These are phyloP conservation scores for Fusarium cyanostomum DNA, from an alignment of 2,329 filamentous ascomycete genomes.

Conservation along the genomic window DNA sequence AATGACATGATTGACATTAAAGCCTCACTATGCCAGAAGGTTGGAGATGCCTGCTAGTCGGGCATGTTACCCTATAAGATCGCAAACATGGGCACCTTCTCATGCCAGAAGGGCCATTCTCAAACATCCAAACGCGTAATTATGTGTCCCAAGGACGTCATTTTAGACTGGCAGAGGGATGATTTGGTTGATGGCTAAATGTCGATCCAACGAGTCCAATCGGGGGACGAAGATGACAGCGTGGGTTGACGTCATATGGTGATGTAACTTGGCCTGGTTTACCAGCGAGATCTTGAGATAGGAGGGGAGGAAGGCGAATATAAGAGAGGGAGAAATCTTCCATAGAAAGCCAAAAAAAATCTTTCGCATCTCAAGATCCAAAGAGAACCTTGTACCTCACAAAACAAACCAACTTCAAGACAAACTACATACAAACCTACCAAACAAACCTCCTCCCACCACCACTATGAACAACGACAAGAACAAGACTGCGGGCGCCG, in stretches of 20 bases:
- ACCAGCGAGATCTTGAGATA: constrained; percentile 23
- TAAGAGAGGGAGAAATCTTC: constrained; percentile 20
- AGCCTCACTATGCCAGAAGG: constrained; percentile 1
- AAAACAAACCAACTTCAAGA: background rate
- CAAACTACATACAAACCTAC: constrained; percentile 2
- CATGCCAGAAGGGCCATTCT: background rate
- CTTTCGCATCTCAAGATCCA: constrained; percentile 7
- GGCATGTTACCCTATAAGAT: constrained; percentile 21
- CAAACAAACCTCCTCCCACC: constrained; percentile 8
- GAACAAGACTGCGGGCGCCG: constrained; percentile 39
- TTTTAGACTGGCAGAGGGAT: constrained; percentile 24
- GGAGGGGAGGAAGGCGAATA: background rate
- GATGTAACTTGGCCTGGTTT: constrained; percentile 19
- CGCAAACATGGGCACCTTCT: constrained; percentile 9
- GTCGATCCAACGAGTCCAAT: constrained; percentile 19
- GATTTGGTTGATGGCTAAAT: constrained; percentile 26
- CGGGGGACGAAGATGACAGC: constrained; percentile 15
- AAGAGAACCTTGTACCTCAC: background rate
- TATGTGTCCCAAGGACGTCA: constrained; percentile 36
- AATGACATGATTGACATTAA: constrained; percentile 21
- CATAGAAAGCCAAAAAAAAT: background rate
- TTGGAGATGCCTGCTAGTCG: constrained; percentile 22
- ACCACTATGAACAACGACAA: constrained; percentile 38
- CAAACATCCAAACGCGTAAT: constrained; percentile 33
- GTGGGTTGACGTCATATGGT: constrained; percentile 39